A percentile compares a stretch with the other conserved stretches of the same genome.
phyloP scores from a whole-genome alignment of 352 stramenopile species.

The Globisporangium cylindrosporum region DNA sequence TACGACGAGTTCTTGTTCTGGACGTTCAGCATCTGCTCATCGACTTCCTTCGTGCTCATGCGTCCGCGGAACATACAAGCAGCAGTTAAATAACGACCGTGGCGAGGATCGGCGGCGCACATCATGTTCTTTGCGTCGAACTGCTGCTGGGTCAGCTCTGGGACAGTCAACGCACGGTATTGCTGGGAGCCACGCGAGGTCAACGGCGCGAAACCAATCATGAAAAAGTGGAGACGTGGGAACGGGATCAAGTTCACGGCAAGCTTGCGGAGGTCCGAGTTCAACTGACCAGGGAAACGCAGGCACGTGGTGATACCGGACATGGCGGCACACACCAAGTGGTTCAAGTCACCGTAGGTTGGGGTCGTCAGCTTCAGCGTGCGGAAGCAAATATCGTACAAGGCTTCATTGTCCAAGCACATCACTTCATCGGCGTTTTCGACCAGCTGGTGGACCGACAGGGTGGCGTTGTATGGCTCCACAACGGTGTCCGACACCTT shows the following conservation, averaged over 20 bases:
- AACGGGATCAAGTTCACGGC: slow-evolving; percentile 99
- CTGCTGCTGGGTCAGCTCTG: slow-evolving; percentile 97
- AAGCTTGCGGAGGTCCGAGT: slow-evolving; percentile 98
- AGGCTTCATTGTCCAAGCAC: slow-evolving; percentile 99
- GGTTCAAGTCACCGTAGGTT: slow-evolving; percentile 98
- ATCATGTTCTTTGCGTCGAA: slow-evolving; percentile 99
- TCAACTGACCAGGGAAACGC: slow-evolving; percentile 98
- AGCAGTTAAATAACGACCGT: slow-evolving; percentile 53
- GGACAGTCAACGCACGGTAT: slow-evolving; percentile 97
- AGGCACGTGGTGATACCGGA: slow-evolving; percentile 98
- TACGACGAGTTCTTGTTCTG: neutral
- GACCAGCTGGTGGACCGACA: slow-evolving; percentile 99
- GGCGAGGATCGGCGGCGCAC: slow-evolving; percentile 98
- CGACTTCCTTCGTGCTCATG: neutral
- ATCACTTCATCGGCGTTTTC: slow-evolving; percentile 99
- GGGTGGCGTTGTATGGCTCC: slow-evolving; percentile 99
- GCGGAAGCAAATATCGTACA: slow-evolving; percentile 99
- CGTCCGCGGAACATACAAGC: neutral
- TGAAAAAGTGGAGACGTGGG: slow-evolving; percentile 99
- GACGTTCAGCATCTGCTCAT: neutral
- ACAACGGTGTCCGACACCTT: slow-evolving; percentile 99
- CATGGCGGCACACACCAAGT: slow-evolving; percentile 98
- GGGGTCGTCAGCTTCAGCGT: slow-evolving; percentile 99
- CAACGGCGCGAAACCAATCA: slow-evolving; percentile 98
- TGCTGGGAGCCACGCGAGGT: slow-evolving; percentile 93